Conservation (phyloP, 768 basidiomycete genomes). For the Suillus discolor region DNA sequence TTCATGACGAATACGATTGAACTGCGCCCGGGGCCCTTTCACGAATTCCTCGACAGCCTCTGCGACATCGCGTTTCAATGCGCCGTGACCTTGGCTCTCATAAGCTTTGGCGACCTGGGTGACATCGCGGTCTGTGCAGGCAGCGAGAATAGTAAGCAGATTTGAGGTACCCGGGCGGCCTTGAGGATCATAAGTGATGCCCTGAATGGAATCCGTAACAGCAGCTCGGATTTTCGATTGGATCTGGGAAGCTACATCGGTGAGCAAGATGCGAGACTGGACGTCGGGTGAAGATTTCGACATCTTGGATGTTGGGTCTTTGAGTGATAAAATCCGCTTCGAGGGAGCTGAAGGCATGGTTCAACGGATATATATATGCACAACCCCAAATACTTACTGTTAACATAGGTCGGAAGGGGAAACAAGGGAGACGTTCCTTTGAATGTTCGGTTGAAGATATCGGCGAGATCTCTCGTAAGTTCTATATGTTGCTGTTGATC, state of each 20-base stretch:
- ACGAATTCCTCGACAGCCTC: constrained; percentile 73
- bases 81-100: constrained; percentile 56
- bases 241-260: constrained; percentile 67
- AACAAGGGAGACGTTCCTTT: constrained; percentile 54
- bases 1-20: constrained; percentile 63
- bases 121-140: constrained; percentile 58
- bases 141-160: constrained; percentile 76
- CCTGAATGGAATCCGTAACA: constrained; percentile 79
- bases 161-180: constrained; percentile 85
- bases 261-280: constrained; percentile 83
- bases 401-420: constrained; percentile 68
- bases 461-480: constrained; percentile 81
- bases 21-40: constrained; percentile 68
- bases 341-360: constrained; percentile 60
- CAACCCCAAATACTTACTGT: constrained; percentile 53
- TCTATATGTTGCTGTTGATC: constrained; percentile 96
- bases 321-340: constrained; percentile 83
- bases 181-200: constrained; percentile 80
- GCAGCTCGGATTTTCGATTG: constrained; percentile 72
- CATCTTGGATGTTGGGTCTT: constrained; percentile 89
- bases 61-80: constrained; percentile 73
- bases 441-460: constrained; percentile 78
- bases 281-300: constrained; percentile 87
- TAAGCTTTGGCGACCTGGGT: constrained; percentile 51
- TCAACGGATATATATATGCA: not conserved